Base-by-base conservation (phyloP, 176 grass and related monocot species). In the Alloteropsis semialata region DNA sequence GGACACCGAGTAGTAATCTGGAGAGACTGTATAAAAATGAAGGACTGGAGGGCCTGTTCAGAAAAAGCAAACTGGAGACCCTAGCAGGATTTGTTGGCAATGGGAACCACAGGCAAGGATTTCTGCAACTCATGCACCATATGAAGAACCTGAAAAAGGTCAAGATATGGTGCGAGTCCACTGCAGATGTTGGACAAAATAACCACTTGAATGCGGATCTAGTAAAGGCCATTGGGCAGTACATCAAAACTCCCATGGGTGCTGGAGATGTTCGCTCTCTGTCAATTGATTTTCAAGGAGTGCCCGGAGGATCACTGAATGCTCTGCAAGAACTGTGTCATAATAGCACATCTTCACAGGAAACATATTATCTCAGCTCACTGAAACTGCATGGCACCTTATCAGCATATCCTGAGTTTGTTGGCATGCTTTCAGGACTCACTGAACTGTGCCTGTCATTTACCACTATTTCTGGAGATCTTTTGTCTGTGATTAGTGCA, bases 311-410 rank as follows among this genome's bases (percentile, higher is more conserved):
- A 39, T 57, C 21, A 6, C 2, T 76, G 32, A 8, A 33, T 73
- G 27, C 69, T 33, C 45, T 73, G 1, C 69, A 5, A 16, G 28
- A 73, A 13, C 69, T 73, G 17, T 33, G 19, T 0, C 3, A 32
- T 73, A 15, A 33, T 51, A 33, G 44, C 14, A 49, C 5, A 18
- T 17, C 28, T 74, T 53, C 14, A 6, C 29, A 36, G 1, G 48
- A 34, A 74, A 53, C 28, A 36, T 74, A 55, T 43, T 57, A 85
- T 16, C 83, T 85, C 15, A 85, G 22, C 74, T 78, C 83, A 12
- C 38, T 85, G 28, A 85, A 78, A 45, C 74, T 85, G 21, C 25
- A 78, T 0, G 39, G 65, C 1, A 18, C 70, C 51, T 6, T 57
- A 60, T n/a, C 27, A 1, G 18, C 36, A 50, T 55, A 29, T 8